Base-by-base conservation (phyloP, 495 filamentous ascomycete genomes). In the Penicillium turbatum region DNA sequence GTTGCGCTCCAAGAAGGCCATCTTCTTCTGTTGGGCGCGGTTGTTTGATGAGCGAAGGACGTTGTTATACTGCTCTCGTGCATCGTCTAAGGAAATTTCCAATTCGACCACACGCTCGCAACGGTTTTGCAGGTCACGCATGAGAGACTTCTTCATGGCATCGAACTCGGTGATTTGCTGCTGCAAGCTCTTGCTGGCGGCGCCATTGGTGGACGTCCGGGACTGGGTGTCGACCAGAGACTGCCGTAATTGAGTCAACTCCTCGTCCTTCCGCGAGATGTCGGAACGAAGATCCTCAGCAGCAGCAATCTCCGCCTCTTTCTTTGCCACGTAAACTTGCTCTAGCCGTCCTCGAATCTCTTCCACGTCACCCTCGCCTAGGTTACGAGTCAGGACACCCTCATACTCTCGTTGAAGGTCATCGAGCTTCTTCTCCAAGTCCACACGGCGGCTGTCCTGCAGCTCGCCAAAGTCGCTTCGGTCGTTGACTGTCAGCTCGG, bases 161-260 rank as follows among this genome's bases (percentile, higher is more conserved):
- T 98, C 93, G 57, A 98, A 98, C 61, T 98, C 93, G 50, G 93
- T 87, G 65, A 98, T 92, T 73, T 96, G 92, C 72, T 97, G 92
- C 61, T 96, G 89, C 38, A 96, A 78, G n/a, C 89, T 92, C 78
- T 96, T 96, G 78, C 90, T 88, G 51, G 88, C 89, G 39, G 84
- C 77, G 57, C 83, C 79, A 67, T 86, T 85, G 1, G 78, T 72
- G 29, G 74, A 76, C 47, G 85, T 76, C 27, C 82, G 82, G 48
- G 82, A 82, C 68, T 93, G 86, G 8, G 65, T 72, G 51, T 89
- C 86, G n/a, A 91, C 88, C 21, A 92, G 79, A 3, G 84, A 84
- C 30, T 80, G 72, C 56, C 85, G 87, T 62, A 96, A 74, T 53
- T 83, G 85, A 51, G 82, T 77, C 55, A 92, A 87, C 68, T 96